A percentile compares a stretch with the other conserved stretches of the same genome.
Conservation (phyloP, 768 basidiomycete genomes). For the Boletus insuetus region DNA sequence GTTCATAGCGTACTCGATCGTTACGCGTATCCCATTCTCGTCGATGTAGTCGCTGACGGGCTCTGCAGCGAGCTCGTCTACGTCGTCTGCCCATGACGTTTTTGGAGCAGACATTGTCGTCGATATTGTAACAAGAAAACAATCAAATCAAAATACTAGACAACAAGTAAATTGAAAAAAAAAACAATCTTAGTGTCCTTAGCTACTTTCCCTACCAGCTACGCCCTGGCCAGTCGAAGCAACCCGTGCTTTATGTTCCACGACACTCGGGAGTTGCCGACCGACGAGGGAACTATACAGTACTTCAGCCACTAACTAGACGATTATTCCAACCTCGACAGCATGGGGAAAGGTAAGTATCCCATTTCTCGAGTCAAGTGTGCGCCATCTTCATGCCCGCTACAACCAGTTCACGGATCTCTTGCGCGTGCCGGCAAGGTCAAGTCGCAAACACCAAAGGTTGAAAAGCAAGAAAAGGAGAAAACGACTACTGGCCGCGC, state of each 20-base stretch:
- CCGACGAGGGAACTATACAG: conserved; percentile 43
- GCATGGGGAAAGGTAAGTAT: conserved; percentile 66
- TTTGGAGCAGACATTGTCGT: conserved; percentile 38
- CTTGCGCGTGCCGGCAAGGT: conserved; percentile 99
- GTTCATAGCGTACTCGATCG: conserved; percentile 77
- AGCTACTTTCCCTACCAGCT: too few relatives aligned
- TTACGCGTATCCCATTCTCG: conserved; percentile 85
- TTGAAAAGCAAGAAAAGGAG: conserved; percentile 98
- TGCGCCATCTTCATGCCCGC: too few relatives aligned
- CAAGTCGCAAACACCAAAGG: conserved; percentile 96
- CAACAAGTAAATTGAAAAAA: conserved; percentile 4
- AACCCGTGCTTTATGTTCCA: too few relatives aligned
- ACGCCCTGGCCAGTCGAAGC: too few relatives aligned
- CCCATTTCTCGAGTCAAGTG: not conserved
- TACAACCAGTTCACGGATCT: conserved; percentile 86
- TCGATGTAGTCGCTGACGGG: conserved; percentile 66
- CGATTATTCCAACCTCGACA: conserved; percentile 46
- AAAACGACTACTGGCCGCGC: conserved; percentile 95
- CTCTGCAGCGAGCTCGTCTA: conserved; percentile 65
- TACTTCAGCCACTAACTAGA: conserved; percentile 23
- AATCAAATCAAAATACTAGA: conserved; percentile 18
- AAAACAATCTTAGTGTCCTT: not conserved
- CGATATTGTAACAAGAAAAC: conserved; percentile 6
- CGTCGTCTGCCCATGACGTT: conserved; percentile 88
- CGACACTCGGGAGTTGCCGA: conserved; percentile 21